These are phyloP conservation scores for Persicaria maculosa DNA, from an alignment of 148 eudicot species.

Conservation along the genomic window DNA sequence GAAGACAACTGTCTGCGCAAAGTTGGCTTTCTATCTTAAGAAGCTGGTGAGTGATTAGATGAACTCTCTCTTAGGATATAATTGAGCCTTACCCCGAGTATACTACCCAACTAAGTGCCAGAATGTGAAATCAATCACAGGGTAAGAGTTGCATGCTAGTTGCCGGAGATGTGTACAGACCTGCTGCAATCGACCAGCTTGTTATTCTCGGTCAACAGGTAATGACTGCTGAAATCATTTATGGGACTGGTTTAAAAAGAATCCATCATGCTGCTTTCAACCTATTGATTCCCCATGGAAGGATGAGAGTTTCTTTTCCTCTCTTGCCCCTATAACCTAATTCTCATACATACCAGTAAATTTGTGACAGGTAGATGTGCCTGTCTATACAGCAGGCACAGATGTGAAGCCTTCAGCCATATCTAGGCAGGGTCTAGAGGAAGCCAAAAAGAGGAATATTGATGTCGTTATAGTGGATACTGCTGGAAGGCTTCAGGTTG, in stretches of 20 bases:
- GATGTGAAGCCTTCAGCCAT: slow-evolving; percentile 85
- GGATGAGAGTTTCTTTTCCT: background rate
- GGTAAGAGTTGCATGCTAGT: slow-evolving; percentile 96
- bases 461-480: slow-evolving; percentile 96
- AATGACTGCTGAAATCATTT: background rate
- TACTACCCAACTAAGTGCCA: background rate
- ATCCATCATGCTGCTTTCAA: background rate
- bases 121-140: slow-evolving; percentile 28
- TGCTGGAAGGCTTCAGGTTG: slow-evolving; percentile 98
- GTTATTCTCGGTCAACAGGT: slow-evolving; percentile 89
- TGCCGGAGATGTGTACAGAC: slow-evolving; percentile 98
- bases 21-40: slow-evolving; percentile 85
- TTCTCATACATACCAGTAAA: slow-evolving; percentile 36
- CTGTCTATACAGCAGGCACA: slow-evolving; percentile 86
- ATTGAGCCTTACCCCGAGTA: background rate
- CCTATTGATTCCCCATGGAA: background rate
- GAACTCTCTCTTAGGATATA: background rate
- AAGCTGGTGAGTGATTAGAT: slow-evolving; percentile 55
- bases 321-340: background rate
- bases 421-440: slow-evolving; percentile 70
- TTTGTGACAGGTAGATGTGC: slow-evolving; percentile 81
- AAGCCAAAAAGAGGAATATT: slow-evolving; percentile 76
- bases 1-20: slow-evolving; percentile 94
- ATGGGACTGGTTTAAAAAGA: background rate
- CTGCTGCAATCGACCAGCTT: slow-evolving; percentile 97